Percentiles rank a stretch among this genome's conserved stretches.
Evolutionary conservation across 352 stramenopile species (phyloP).

Genomic region (Phytophthora aleatoria): DNA sequence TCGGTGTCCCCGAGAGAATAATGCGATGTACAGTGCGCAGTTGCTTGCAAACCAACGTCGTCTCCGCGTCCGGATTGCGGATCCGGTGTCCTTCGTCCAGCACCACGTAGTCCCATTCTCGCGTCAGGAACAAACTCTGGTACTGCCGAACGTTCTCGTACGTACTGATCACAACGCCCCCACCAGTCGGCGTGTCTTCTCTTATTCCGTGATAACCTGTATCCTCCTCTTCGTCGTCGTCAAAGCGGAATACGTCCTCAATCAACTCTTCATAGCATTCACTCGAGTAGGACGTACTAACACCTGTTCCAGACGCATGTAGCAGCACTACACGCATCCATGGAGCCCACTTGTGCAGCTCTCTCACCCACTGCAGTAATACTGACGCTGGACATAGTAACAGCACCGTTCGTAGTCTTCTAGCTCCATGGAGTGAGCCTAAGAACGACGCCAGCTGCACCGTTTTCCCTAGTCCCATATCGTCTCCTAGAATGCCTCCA

Average conservation of each 20-base stretch:
- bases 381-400: slow-evolving; percentile 96
- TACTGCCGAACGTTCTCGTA: slow-evolving; percentile 96
- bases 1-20: slow-evolving; percentile 92
- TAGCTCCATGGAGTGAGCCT: slow-evolving; percentile 65
- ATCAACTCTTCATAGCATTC: slow-evolving; percentile 64
- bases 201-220: slow-evolving; percentile 8
- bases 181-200: slow-evolving; percentile 29
- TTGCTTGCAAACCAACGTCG: slow-evolving; percentile 95
- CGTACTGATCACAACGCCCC: slow-evolving; percentile 95
- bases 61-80: slow-evolving; percentile 97
- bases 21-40: slow-evolving; percentile 91
- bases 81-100: slow-evolving; percentile 99
- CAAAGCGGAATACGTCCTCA: slow-evolving; percentile 55
- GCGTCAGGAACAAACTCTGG: slow-evolving; percentile 87
- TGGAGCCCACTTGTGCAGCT: slow-evolving; percentile 94
- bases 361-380: slow-evolving; percentile 95
- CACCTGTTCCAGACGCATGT: slow-evolving; percentile 82
- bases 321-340: slow-evolving; percentile 89
- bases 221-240: slow-evolving; percentile 27
- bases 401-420: slow-evolving; percentile 75
- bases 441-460: slow-evolving; percentile 92
- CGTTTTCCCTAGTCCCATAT: slow-evolving; percentile 98
- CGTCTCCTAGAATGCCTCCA: slow-evolving; percentile 96
- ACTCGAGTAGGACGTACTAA: slow-evolving; percentile 35
- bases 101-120: slow-evolving; percentile 97